These are phyloP conservation scores for Cutaneotrichosporon dermatis DNA, from an alignment of 1,284 basidiomycete genomes.

Conservation along the genomic window DNA sequence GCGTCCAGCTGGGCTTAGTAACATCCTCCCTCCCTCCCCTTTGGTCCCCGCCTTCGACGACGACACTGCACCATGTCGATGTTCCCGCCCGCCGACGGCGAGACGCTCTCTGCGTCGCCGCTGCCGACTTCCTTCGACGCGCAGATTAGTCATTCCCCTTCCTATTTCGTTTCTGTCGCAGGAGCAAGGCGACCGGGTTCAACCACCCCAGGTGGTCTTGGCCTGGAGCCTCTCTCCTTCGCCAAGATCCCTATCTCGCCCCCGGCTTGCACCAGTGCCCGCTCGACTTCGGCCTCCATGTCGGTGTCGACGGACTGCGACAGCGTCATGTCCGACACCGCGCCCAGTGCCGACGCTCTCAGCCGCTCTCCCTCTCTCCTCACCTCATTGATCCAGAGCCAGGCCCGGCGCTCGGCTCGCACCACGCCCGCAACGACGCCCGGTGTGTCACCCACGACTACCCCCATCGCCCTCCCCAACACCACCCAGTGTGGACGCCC, in stretches of 20 bases:
- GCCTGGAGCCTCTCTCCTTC: constrained; percentile 15
- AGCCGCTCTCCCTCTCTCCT: constrained; percentile 20
- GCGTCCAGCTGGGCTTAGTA: too few relatives aligned
- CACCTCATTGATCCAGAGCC: constrained; percentile 20
- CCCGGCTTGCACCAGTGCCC: not conserved
- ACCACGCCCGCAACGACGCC: not conserved
- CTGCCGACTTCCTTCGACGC: not conserved
- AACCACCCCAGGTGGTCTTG: not conserved
- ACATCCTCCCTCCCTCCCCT: too few relatives aligned
- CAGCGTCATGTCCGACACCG: constrained; percentile 4
- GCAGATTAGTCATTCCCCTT: too few relatives aligned
- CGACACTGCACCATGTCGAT: too few relatives aligned
- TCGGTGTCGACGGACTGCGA: constrained; percentile 17
- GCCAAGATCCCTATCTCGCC: constrained; percentile 16
- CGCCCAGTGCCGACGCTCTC: not conserved
- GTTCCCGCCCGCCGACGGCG: not conserved
- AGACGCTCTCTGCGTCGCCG: not conserved
- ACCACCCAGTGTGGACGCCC: constrained; percentile 3
- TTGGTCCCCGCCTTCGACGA: too few relatives aligned
- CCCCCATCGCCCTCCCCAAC: not conserved
- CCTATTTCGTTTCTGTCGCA: too few relatives aligned
- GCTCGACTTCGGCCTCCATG: not conserved
- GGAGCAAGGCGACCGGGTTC: too few relatives aligned
- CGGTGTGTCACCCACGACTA: not conserved
- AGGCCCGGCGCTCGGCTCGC: constrained; percentile 4